Evolutionary conservation across 73 alveolate genomes (phyloP).

Genomic region (Paramecium octaurelia): DNA sequence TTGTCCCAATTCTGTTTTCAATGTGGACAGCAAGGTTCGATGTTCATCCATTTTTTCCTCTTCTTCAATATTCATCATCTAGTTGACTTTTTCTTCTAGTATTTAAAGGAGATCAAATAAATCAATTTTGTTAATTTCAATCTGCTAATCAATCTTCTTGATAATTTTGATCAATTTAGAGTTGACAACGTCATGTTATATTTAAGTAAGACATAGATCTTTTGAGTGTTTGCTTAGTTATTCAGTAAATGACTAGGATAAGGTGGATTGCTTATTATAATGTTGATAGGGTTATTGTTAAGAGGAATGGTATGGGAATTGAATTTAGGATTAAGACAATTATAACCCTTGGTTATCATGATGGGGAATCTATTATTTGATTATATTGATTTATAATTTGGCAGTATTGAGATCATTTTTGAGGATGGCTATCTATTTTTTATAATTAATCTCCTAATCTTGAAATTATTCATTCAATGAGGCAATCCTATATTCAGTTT

Average conservation of each 20-base stretch:
- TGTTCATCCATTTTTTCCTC: conserved; percentile 45
- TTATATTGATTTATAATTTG: neutral
- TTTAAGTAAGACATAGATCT: neutral
- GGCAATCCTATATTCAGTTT: neutral
- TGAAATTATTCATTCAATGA: neutral
- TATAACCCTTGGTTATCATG: neutral
- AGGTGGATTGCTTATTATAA: neutral
- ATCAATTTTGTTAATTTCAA: neutral
- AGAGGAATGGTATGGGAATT: neutral
- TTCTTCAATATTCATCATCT: neutral
- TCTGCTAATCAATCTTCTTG: neutral
- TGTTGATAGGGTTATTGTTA: neutral
- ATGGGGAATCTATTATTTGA: neutral
- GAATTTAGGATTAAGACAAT: neutral
- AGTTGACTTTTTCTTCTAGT: neutral
- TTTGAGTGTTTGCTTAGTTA: neutral
- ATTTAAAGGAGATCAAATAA: neutral
- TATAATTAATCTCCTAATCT: neutral
- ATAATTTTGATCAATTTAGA: neutral
- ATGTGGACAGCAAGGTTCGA: neutral
- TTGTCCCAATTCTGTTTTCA: neutral
- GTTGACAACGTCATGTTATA: neutral
- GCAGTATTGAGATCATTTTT: neutral
- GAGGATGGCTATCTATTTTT: neutral
- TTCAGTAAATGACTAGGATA: neutral